Conservation (phyloP, 2,329 filamentous ascomycete genomes). For the Fusarium lateritium region DNA sequence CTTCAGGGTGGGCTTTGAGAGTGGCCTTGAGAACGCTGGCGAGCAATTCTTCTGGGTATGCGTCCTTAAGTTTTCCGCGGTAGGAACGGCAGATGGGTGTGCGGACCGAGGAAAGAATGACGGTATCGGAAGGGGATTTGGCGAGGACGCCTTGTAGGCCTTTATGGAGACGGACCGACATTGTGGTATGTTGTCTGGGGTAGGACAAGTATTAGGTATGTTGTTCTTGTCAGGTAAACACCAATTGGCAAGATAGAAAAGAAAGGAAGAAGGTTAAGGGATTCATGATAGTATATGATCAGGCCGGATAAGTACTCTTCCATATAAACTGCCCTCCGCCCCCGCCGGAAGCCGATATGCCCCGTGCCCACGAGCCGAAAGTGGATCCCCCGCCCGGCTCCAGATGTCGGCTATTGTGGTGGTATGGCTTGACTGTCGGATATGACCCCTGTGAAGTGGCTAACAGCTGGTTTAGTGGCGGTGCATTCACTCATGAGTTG, state of each 20-base stretch:
- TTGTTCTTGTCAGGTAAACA: too few species aligned
- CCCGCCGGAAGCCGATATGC: slow-evolving; percentile 38
- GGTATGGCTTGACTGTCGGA: slow-evolving; percentile 31
- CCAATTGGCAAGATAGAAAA: slow-evolving; percentile 14
- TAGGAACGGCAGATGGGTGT: slow-evolving; percentile 88
- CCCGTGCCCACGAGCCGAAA: slow-evolving; percentile 40
- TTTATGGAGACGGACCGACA: slow-evolving; percentile 46
- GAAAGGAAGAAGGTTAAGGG: slow-evolving; percentile 6
- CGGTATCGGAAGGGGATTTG: slow-evolving; percentile 85
- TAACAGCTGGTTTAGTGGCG: slow-evolving; percentile 17
- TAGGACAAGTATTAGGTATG: not conserved
- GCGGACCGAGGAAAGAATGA: slow-evolving; percentile 91
- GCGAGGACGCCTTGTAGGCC: slow-evolving; percentile 83
- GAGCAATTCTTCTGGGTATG: slow-evolving; percentile 92
- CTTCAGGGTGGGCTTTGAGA: slow-evolving; percentile 74
- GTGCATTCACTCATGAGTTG: slow-evolving; percentile 12
- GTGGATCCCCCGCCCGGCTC: slow-evolving; percentile 41
- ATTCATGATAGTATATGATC: slow-evolving; percentile 15
- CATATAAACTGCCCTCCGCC: slow-evolving; percentile 20
- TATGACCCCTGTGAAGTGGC: slow-evolving; percentile 28
- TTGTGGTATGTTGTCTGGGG: slow-evolving; percentile 6
- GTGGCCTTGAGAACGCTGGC: slow-evolving; percentile 68
- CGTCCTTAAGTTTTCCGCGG: slow-evolving; percentile 87
- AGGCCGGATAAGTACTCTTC: slow-evolving; percentile 47
- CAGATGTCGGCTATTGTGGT: slow-evolving; percentile 45